Conservation (phyloP, 2,329 filamentous ascomycete genomes). For the Colletotrichum caudatum region DNA sequence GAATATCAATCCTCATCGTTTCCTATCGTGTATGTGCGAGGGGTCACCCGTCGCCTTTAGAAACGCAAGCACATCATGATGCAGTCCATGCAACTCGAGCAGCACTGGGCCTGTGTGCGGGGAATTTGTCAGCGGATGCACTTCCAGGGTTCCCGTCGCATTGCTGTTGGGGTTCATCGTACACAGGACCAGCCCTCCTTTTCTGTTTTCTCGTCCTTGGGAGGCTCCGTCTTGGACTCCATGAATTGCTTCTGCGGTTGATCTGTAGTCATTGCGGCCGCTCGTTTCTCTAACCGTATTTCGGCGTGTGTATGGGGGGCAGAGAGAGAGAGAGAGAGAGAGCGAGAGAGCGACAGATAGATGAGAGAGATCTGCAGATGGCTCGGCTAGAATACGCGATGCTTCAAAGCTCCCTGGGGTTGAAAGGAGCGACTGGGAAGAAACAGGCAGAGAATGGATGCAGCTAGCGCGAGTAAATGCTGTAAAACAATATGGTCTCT, state of each 20-base stretch:
- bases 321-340: neutral
- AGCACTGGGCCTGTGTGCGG: conserved; percentile 11
- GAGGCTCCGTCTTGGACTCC: conserved; percentile 3
- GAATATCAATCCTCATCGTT: neutral
- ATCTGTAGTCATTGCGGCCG: conserved; percentile 8
- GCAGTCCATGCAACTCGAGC: conserved; percentile 23
- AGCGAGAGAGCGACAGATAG: too few species aligned
- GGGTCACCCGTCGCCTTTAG: neutral
- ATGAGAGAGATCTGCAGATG: neutral
- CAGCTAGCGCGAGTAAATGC: neutral
- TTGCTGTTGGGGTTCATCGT: neutral
- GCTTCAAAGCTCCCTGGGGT: neutral
- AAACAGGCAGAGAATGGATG: neutral
- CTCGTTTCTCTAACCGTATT: neutral
- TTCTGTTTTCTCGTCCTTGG: conserved; percentile 1
- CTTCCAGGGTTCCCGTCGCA: neutral
- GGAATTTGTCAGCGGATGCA: neutral
- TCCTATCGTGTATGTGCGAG: neutral
- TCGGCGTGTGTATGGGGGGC: neutral
- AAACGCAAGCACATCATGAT: conserved; percentile 14
- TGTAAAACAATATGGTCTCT: neutral
- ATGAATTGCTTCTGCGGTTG: conserved; percentile 16
- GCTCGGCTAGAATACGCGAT: neutral
- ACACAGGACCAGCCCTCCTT: conserved; percentile 13
- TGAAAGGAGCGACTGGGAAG: conserved; percentile 6